Percentiles rank a stretch among this genome's conserved stretches.
Evolutionary conservation across 345 rosid species (phyloP).

Genomic region (Barbarea vulgaris): DNA sequence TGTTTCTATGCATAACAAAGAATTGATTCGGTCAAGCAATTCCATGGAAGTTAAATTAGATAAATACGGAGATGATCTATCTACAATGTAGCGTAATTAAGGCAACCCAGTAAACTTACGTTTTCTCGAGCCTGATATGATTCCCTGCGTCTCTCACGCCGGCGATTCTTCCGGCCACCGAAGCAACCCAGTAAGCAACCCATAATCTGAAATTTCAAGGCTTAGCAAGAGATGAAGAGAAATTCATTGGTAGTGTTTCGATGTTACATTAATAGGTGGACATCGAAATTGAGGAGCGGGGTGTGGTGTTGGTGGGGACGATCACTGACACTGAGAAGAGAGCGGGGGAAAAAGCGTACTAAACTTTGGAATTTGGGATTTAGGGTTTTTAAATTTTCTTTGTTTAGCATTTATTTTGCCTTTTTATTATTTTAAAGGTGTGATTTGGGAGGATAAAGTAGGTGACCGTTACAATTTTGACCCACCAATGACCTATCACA

Average conservation of each 20-base stretch:
- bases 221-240: conserved; percentile 20
- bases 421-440: neutral
- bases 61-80: neutral
- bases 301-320: conserved; percentile 35
- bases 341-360: conserved; percentile 48
- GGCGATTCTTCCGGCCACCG: conserved; percentile 75
- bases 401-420: neutral
- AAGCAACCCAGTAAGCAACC: conserved; percentile 87
- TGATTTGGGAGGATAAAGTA: conserved; percentile 33
- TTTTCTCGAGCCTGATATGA: conserved; percentile 53
- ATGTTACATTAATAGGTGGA: conserved; percentile 34
- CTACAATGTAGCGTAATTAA: neutral
- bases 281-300: conserved; percentile 36
- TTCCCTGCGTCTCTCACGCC: conserved; percentile 46
- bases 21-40: neutral
- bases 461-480: conserved; percentile 62
- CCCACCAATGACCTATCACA: conserved; percentile 23
- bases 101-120: conserved; percentile 41
- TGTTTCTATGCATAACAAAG: conserved; percentile 29
- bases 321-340: conserved; percentile 4
- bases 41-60: neutral
- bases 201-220: conserved; percentile 44
- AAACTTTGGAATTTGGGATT: conserved; percentile 34
- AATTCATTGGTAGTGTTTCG: neutral
- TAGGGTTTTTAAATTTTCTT: conserved; percentile 2